Evolutionary conservation across 1,139 yeast species (phyloP), one percentile per base, ranked within the genome.

Genomic region (Candida tetrigidarum): DNA sequence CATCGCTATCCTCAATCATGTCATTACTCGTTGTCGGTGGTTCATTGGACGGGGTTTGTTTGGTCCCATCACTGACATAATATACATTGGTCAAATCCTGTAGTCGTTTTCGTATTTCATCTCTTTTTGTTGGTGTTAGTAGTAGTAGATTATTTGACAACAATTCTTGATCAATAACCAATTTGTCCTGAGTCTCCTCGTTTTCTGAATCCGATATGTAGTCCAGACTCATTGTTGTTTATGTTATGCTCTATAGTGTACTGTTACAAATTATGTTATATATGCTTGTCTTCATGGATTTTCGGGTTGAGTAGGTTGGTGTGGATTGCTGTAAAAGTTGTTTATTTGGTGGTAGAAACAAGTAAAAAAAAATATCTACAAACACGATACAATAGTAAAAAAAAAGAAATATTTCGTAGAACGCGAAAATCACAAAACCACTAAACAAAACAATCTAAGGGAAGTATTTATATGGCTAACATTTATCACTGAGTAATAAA

Each of bases 161-260:
- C 20, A 27, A 26, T 6, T 4, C 16, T 27, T 8, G 47, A 23
- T 34, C 42, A 23, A 43, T 27, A 14, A 26, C 10, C 37, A 42
- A 44, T 14, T 16, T 28, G 16, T 41, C 49, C 11, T 33, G 40
- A 12, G 4, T 12, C 9, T 14, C 10, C 8, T 56, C 56, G 27
- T 50, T 48, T 11, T 54, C 59, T 36, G 61, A 57, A 47, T 57
- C 60, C 23, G 61, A 53, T 37, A 57, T 48, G 39, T 50, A 52
- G 14, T 54, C 59, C 26, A 27, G 42, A 50, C 42, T 48, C 47
- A 39, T 44, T 49, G 43, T 43, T 37, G 14, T 33, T 12, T 14
- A 18, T 15, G 29, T 3, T 37, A 8, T 27, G 15, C 18, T 6
- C 23, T 37, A 23, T 26, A 20, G 39, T 20, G 20, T 20, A 20